Percentiles rank a stretch among this genome's conserved stretches.
Conservation (phyloP, 164 flowering plant genomes). For the Warburgia ugandensis region DNA sequence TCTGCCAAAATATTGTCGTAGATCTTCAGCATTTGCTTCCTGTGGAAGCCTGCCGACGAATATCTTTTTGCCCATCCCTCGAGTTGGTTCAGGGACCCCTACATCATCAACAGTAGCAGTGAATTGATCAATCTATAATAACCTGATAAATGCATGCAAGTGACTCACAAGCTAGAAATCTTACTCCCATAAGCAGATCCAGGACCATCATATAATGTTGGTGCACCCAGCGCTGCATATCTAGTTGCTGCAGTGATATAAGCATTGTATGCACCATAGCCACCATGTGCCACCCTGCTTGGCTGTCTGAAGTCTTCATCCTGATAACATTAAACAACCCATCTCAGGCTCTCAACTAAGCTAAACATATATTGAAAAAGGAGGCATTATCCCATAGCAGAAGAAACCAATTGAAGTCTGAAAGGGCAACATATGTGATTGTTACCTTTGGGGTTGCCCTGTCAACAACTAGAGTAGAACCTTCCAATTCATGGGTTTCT, state of each 20-base stretch:
- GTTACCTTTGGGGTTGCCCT: conserved; percentile 98
- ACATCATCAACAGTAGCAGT: conserved; percentile 10
- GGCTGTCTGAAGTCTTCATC: conserved; percentile 75
- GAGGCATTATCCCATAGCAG: neutral
- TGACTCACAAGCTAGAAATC: too few relatives aligned
- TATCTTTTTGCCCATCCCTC: conserved; percentile 84
- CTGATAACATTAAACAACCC: too few relatives aligned
- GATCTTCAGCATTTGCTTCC: conserved; percentile 81
- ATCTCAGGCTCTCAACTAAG: too few relatives aligned
- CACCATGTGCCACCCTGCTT: conserved; percentile 55
- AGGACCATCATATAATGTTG: conserved; percentile 88
- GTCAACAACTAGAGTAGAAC: conserved; percentile 85
- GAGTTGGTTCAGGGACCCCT: conserved; percentile 33
- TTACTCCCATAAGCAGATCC: conserved; percentile 76
- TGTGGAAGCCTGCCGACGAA: conserved; percentile 98
- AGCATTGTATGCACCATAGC: conserved; percentile 97
- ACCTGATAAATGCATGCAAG: too few relatives aligned
- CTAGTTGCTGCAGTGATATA: conserved; percentile 93
- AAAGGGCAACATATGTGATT: too few relatives aligned
- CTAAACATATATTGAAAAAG: neutral
- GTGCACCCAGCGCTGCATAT: conserved; percentile 97
- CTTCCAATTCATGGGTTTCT: conserved; percentile 94
- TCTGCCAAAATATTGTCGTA: conserved; percentile 86
- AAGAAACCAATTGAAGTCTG: too few relatives aligned
- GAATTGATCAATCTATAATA: neutral